Conservation (phyloP, 1,284 basidiomycete species). For the Peniophora sp. region DNA sequence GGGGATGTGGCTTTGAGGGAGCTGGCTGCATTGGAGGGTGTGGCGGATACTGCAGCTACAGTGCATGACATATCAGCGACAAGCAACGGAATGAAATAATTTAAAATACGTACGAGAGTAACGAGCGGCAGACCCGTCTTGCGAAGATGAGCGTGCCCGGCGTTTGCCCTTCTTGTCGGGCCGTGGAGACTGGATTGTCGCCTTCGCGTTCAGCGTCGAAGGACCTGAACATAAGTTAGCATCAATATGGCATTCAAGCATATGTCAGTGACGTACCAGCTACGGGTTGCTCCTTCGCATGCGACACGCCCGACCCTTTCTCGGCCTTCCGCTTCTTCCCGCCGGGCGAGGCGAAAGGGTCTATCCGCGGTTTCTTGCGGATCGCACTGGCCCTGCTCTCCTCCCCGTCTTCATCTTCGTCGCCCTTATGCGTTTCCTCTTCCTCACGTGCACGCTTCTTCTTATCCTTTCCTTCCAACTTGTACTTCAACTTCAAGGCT, state of each 20-base stretch:
- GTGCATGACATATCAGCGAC: neutral
- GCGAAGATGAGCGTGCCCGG: too few relatives aligned
- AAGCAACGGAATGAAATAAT: too few relatives aligned
- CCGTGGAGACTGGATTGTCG: too few relatives aligned
- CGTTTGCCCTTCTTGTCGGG: too few relatives aligned
- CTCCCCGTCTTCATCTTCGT: constrained; percentile 37
- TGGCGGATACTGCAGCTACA: neutral
- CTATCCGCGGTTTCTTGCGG: constrained; percentile 47
- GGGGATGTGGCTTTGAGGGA: neutral
- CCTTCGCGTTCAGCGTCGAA: too few relatives aligned
- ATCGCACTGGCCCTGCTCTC: constrained; percentile 48
- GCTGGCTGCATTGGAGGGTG: neutral
- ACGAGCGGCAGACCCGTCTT: too few relatives aligned
- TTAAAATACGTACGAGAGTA: too few relatives aligned
- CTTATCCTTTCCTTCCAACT: constrained; percentile 38
- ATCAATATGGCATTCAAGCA: neutral
- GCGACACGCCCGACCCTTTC: constrained; percentile 9
- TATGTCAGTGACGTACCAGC: too few relatives aligned
- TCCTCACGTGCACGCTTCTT: constrained; percentile 38
- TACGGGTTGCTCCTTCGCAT: neutral
- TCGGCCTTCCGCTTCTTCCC: constrained; percentile 24
- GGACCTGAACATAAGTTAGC: neutral
- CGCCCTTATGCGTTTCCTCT: constrained; percentile 13
- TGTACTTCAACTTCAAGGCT: constrained; percentile 45
- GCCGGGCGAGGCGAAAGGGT: constrained; percentile 40